Base-by-base conservation (phyloP, 176 grass and related monocot genomes). In the Cocos nucifera region DNA sequence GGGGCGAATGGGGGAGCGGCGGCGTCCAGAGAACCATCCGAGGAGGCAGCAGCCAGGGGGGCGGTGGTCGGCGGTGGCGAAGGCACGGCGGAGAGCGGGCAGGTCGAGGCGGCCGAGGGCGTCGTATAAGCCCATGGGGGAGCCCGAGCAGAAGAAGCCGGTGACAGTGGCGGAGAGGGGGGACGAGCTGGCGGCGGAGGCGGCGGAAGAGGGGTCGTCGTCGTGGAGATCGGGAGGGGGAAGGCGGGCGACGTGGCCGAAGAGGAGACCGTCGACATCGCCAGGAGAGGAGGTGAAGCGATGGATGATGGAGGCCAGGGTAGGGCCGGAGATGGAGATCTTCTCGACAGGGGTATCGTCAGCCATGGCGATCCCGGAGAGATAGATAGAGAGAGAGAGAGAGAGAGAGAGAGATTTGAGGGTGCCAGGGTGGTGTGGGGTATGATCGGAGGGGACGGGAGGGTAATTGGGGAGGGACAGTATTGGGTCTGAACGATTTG, bases 21-120 rank as follows among this genome's bases (percentile, higher is more conserved):
- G 78, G 54, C 86, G 81, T 28, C 78, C 80, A 48, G 86, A 89
- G 81, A 85, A 89, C 77, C 80, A 89, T 50, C 86, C 86, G 19
- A 85, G 14, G 19, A 62, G 25, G 59, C 51, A 55, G 24, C 25
- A 17, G 24, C 50, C 49, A 8, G 70, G 59, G 51, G 19, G 39
- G 22, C 35, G 35, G 35, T 44, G 35, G 35, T 44, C 68, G 15
- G 56, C 27, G 18, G 69, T 17, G 5, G 28, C 6, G 22, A 63
- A 6, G 14, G 70, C 21, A 56, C 35, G 2, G 8, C 16, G 26
- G 62, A 56, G 0, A n/a, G 71, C 49, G 6, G 65, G 52, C 27
- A 49, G 24, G 9, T 63, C 17, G 77, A 78, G 22, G 62, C 70
- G 62, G 49, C 86, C 78, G 18, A 85, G 74, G 54, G 70, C 20